phyloP scores from a whole-genome alignment of 306 rosid genomes.

The Fagus sylvatica region DNA sequence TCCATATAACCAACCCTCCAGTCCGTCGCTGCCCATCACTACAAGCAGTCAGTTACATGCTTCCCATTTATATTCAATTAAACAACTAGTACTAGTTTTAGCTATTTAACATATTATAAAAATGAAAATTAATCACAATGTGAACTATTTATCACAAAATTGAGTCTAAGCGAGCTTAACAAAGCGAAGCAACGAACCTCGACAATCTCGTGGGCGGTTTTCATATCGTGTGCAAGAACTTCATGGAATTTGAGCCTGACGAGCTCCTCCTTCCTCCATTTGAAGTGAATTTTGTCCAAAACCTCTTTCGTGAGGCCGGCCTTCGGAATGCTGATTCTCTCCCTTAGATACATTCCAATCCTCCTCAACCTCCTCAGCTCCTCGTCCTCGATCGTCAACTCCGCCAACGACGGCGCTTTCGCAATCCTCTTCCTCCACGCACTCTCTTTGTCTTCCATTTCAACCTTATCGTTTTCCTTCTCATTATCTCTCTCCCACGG shows the following conservation, averaged over 20 bases:
- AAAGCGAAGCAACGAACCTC: conserved; percentile 49
- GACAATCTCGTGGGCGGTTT: conserved; percentile 80
- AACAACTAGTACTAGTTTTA: background rate
- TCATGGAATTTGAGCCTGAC: conserved; percentile 94
- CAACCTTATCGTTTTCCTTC: background rate
- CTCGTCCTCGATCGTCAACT: conserved; percentile 79
- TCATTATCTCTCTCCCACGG: conserved; percentile 76
- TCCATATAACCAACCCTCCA: conserved; percentile 85
- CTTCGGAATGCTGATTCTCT: conserved; percentile 71
- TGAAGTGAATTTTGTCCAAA: conserved; percentile 69
- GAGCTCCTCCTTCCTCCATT: conserved; percentile 77
- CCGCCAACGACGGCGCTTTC: conserved; percentile 67
- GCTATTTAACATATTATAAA: too few relatives aligned
- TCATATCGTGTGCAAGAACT: conserved; percentile 79
- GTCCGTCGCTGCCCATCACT: conserved; percentile 81
- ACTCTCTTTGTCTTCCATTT: conserved; percentile 40
- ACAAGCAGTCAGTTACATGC: conserved; percentile 50
- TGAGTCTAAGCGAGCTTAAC: background rate
- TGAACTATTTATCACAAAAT: background rate
- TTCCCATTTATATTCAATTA: background rate
- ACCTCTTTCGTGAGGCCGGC: conserved; percentile 82
- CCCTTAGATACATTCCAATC: conserved; percentile 58
- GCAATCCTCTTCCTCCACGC: conserved; percentile 47
- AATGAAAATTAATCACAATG: background rate
- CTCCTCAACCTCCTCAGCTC: conserved; percentile 74